Evolutionary conservation across 352 stramenopile genomes (phyloP), one percentile per base, ranked within the genome.

Genomic region (Globisporangium parvum): DNA sequence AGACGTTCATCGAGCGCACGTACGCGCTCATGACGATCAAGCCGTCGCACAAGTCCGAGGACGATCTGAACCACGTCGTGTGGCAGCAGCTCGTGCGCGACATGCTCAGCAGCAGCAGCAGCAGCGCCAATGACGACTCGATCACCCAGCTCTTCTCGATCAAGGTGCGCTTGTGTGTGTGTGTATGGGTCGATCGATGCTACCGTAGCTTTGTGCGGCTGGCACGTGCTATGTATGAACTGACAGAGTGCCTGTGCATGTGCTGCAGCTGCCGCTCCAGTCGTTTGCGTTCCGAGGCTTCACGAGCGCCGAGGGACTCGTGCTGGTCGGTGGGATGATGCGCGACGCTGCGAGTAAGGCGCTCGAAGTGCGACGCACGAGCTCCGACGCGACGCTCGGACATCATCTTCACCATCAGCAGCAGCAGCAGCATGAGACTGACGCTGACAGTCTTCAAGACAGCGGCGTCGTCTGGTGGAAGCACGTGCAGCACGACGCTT

Each of bases 1-100:
- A 91, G 56, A 70, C 78, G 35, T 74, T 93, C 14, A 71, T 93
- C 40, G 80, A 93, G 41, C 67, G 75, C 2, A 87, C 66, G 56
- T 75, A 70, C 41, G 56, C 69, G 4, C 59, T 85, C 47, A 90
- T 93, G 78, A 57, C 67, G 0, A 10, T 57, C 14, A 78, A 71
- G 15, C 80, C 80, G 5, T 80, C 64, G 3, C 51, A 55, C 10
- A 80, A 85, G 49, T 79, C 77, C 0, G 67, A 88, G 47, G 75
- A 86, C 11, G 78, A 91, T 28, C 50, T 93, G 23, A 88, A 88
- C 40, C 51, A 86, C 56, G 59, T 66, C 23, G 45, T 90, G 5
- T 93, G 83, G 83, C 57, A 62, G 33, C 69, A 75, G 18, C 61
- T 75, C 44, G 23, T 91, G 3, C 75, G 66, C 5, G 75, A 90